phyloP scores from a whole-genome alignment of 1,284 basidiomycete genomes.

The Athelia sp. region DNA sequence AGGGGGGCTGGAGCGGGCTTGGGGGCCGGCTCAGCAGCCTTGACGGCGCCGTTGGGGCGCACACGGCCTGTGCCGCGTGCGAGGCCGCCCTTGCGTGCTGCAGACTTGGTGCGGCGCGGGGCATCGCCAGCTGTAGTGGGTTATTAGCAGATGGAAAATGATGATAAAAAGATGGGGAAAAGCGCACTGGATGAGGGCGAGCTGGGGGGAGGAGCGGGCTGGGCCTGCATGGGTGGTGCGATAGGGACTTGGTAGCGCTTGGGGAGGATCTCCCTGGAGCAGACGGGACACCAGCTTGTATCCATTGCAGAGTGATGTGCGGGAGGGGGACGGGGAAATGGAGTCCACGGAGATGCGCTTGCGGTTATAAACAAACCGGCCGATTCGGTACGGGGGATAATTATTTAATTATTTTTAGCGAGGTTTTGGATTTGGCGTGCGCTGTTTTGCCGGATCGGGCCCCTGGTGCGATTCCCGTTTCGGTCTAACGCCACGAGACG shows the following conservation, averaged over 20 bases:
- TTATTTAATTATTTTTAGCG: too few relatives aligned
- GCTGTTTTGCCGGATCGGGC: too few relatives aligned
- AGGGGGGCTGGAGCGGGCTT: constrained; percentile 18
- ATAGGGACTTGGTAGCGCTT: constrained; percentile 54
- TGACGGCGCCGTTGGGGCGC: constrained; percentile 49
- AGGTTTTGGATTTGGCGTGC: too few relatives aligned
- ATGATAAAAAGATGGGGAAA: constrained; percentile 5
- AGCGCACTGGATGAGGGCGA: constrained; percentile 26
- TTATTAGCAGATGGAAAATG: constrained; percentile 12
- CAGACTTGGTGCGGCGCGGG: constrained; percentile 13
- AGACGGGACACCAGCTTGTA: constrained; percentile 71
- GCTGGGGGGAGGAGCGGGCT: constrained; percentile 30
- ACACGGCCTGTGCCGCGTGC: constrained; percentile 58
- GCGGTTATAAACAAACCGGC: too few relatives aligned
- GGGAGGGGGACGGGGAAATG: too few relatives aligned
- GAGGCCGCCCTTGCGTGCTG: constrained; percentile 40
- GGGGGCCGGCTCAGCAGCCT: constrained; percentile 32
- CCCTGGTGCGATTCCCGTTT: too few relatives aligned
- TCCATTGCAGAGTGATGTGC: constrained; percentile 36
- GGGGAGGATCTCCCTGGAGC: constrained; percentile 65
- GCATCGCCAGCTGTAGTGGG: constrained; percentile 16
- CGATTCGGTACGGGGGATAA: too few relatives aligned
- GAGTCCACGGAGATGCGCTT: too few relatives aligned
- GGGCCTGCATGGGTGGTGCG: constrained; percentile 17
- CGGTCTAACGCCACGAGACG: too few relatives aligned